Percentiles rank a stretch among this genome's conserved stretches.
Evolutionary conservation across 352 stramenopile genomes (phyloP).

Genomic region (Globisporangium solare): DNA sequence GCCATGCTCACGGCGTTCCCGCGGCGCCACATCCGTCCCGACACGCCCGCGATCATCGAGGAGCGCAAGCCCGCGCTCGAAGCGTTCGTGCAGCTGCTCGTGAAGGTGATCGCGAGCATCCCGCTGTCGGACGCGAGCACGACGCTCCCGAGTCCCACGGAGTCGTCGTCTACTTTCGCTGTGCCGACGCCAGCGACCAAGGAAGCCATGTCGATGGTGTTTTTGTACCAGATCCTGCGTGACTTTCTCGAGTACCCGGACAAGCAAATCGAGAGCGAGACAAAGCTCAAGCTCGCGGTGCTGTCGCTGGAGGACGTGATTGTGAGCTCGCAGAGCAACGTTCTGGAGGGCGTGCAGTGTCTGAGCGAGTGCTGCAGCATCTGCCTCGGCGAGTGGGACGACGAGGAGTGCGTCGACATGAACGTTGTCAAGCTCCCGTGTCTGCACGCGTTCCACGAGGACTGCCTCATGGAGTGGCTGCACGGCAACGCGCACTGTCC

Average conservation of each 20-base stretch:
- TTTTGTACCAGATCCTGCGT: constrained; percentile 67
- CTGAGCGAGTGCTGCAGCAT: constrained; percentile 82
- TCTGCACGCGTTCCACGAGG: constrained; percentile 81
- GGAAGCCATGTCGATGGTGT: constrained; percentile 40
- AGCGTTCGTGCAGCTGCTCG: constrained; percentile 74
- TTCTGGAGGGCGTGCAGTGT: constrained; percentile 37
- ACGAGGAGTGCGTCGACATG: constrained; percentile 75
- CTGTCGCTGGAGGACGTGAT: constrained; percentile 81
- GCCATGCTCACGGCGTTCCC: constrained; percentile 55
- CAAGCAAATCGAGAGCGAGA: constrained; percentile 84
- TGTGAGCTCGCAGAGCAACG: constrained; percentile 64
- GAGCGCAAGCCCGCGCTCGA: constrained; percentile 63
- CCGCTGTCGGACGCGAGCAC: constrained; percentile 33
- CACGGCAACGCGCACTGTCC: constrained; percentile 77
- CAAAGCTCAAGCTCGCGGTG: constrained; percentile 77
- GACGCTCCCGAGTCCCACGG: constrained; percentile 10
- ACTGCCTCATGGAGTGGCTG: constrained; percentile 85
- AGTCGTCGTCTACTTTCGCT: no score
- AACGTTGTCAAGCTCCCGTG: constrained; percentile 84
- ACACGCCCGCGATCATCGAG: constrained; percentile 74
- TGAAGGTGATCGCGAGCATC: constrained; percentile 79
- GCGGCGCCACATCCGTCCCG: constrained; percentile 61
- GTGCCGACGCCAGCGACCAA: constrained; percentile 3
- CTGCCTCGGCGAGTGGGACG: constrained; percentile 76
- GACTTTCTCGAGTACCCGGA: constrained; percentile 83